Conservation (phyloP, 2,329 filamentous ascomycete species). For the Colletotrichum sp. region DNA sequence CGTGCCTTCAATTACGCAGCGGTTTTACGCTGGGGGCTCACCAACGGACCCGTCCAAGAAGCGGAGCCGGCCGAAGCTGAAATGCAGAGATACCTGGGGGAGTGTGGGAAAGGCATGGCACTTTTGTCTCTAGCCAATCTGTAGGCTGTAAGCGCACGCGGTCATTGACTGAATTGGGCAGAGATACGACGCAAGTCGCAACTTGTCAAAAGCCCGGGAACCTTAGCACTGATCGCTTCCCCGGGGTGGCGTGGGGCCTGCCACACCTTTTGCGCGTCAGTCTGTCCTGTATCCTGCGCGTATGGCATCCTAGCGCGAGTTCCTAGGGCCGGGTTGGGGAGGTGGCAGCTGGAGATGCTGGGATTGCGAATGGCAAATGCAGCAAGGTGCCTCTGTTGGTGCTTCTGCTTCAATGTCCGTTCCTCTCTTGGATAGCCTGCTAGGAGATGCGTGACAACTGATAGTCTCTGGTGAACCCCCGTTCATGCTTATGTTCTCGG, state of each 20-base stretch:
- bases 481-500: background rate
- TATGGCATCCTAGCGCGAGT: background rate
- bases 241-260: background rate
- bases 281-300: background rate
- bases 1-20: background rate
- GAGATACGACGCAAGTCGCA: constrained; percentile 8
- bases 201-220: background rate
- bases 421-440: background rate
- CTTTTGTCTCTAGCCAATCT: constrained; percentile 6
- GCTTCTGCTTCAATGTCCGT: background rate
- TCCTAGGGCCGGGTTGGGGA: background rate
- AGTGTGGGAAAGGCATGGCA: background rate
- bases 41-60: background rate
- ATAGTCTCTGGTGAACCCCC: background rate
- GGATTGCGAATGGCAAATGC: background rate
- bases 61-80: constrained; percentile 21
- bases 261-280: background rate
- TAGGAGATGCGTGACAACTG: background rate
- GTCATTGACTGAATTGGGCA: constrained; percentile 17
- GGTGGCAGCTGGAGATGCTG: background rate
- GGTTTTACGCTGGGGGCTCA: background rate
- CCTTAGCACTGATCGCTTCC: constrained; percentile 1
- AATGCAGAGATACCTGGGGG: background rate
- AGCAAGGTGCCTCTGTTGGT: background rate
- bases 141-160: constrained; percentile 1